Percentiles rank a stretch among this genome's conserved stretches.
These are phyloP conservation scores for Davidsoniella australis DNA, from an alignment of 2,329 filamentous ascomycete genomes.

Conservation along the genomic window DNA sequence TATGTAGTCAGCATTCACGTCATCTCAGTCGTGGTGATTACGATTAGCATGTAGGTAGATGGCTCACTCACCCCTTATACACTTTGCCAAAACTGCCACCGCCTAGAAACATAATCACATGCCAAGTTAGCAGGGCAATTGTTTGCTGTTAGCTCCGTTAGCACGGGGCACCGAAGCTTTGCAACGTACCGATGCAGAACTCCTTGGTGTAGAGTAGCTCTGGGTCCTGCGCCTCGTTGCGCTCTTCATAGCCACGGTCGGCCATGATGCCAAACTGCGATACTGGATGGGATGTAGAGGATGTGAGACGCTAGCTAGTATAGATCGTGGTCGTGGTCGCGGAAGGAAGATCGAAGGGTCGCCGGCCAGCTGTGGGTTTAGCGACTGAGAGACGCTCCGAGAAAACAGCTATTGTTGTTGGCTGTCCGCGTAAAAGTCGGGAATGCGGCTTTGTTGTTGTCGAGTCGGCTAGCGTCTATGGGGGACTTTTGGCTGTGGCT, in stretches of 20 bases:
- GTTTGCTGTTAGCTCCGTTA: not conserved
- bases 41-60: not conserved
- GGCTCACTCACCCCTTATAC: conserved; percentile 68
- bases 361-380: too few relatives aligned
- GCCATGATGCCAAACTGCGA: conserved; percentile 25
- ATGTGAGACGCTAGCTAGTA: not conserved
- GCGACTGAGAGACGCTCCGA: too few relatives aligned
- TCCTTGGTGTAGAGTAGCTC: conserved; percentile 88
- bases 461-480: too few relatives aligned
- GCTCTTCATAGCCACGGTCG: conserved; percentile 28
- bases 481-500: too few relatives aligned
- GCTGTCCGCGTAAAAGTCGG: too few relatives aligned
- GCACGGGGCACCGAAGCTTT: conserved; percentile 12
- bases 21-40: too few relatives aligned
- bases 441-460: too few relatives aligned
- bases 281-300: not conserved
- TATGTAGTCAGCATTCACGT: not conserved
- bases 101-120: conserved; percentile 32
- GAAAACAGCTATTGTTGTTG: too few relatives aligned
- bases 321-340: not conserved
- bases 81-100: conserved; percentile 97
- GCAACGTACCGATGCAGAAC: conserved; percentile 58
- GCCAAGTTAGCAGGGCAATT: conserved; percentile 15
- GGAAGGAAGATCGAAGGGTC: not conserved
- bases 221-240: conserved; percentile 53